Percentiles rank a stretch among this genome's conserved stretches.
Conservation (phyloP, 2,329 filamentous ascomycete species). For the Teratosphaeria epicoccoides region DNA sequence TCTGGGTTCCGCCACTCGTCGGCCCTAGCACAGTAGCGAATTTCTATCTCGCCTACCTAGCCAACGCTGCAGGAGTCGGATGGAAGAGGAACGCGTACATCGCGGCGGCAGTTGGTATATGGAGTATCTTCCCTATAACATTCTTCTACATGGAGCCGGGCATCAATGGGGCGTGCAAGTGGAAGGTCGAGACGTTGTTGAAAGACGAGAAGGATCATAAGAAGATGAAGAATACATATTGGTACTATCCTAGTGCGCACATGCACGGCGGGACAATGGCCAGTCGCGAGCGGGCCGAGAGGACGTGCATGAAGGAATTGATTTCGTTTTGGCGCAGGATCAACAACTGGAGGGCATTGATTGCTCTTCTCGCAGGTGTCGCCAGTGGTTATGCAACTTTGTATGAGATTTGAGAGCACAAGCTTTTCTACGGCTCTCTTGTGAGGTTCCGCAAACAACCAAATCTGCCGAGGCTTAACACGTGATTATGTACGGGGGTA, state of each 20-base stretch:
- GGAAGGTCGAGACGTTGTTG: conserved; percentile 28
- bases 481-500: too few species aligned
- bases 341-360: conserved; percentile 17
- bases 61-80: neutral
- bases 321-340: conserved; percentile 17
- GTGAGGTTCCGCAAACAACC: too few species aligned
- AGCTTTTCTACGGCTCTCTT: too few species aligned
- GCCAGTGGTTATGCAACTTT: conserved; percentile 18
- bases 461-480: too few species aligned
- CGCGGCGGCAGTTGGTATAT: conserved; percentile 15
- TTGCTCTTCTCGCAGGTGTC: conserved; percentile 13
- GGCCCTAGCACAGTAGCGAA: conserved; percentile 26
- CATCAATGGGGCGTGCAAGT: conserved; percentile 30
- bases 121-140: conserved; percentile 28
- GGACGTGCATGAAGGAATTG: conserved; percentile 16
- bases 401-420: neutral
- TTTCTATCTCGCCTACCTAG: conserved; percentile 15
- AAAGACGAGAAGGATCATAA: conserved; percentile 15
- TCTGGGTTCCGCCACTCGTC: conserved; percentile 29
- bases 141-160: conserved; percentile 31
- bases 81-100: conserved; percentile 16
- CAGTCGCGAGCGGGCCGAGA: conserved; percentile 15
- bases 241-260: conserved; percentile 14
- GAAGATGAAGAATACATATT: conserved; percentile 13
- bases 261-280: conserved; percentile 14